A percentile compares a stretch with the other conserved stretches of the same genome.
These are phyloP conservation scores for Tilletia walkeri DNA, from an alignment of 1,284 basidiomycete genomes.

Conservation along the genomic window DNA sequence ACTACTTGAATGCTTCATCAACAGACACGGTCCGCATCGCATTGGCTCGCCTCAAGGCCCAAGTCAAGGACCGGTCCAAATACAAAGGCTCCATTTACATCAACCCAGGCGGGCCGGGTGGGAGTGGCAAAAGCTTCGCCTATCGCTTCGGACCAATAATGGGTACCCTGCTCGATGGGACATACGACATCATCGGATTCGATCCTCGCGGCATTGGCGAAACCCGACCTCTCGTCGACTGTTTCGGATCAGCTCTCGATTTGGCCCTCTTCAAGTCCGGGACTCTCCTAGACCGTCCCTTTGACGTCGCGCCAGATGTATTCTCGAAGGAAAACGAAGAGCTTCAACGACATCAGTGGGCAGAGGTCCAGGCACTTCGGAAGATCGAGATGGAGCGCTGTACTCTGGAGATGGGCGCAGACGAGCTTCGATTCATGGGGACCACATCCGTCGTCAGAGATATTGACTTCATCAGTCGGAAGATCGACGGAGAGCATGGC, in stretches of 20 bases:
- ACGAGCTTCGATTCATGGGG: conserved; percentile 59
- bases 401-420: conserved; percentile 56
- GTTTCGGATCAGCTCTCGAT: conserved; percentile 51
- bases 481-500: not conserved
- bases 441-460: conserved; percentile 59
- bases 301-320: conserved; percentile 52
- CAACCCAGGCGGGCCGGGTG: not conserved
- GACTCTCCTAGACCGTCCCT: conserved; percentile 57
- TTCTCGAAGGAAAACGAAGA: conserved; percentile 37
- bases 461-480: not conserved
- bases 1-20: conserved; percentile 3
- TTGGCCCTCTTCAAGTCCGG: conserved; percentile 56
- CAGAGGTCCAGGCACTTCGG: conserved; percentile 56
- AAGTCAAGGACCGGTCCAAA: not conserved
- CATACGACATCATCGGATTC: conserved; percentile 58
- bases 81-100: conserved; percentile 4
- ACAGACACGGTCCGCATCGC: not conserved
- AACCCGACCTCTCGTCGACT: conserved; percentile 57
- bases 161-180: conserved; percentile 2
- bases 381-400: conserved; percentile 57
- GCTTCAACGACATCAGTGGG: conserved; percentile 54
- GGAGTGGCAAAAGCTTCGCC: not conserved
- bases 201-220: conserved; percentile 59
- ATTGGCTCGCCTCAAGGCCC: not conserved
- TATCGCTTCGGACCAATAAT: not conserved